These are phyloP conservation scores for Candida fluviatilis DNA, from an alignment of 805 yeast species.

Conservation along the genomic window DNA sequence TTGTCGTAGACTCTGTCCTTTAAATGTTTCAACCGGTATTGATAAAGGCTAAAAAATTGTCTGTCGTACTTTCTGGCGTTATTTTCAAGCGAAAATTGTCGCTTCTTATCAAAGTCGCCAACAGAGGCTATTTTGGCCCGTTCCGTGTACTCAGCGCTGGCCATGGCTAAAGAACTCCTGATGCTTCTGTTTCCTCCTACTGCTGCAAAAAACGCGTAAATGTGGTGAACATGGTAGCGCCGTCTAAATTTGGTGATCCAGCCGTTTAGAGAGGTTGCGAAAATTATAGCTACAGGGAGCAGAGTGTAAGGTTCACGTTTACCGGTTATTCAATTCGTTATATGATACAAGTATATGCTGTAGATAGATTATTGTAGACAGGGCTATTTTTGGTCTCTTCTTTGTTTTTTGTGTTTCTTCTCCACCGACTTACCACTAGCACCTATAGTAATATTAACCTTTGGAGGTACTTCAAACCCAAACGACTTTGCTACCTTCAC, in stretches of 20 bases:
- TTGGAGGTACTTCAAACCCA: constrained; percentile 94
- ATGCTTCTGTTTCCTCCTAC: too few relatives aligned
- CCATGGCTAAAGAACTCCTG: too few relatives aligned
- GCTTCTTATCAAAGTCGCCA: constrained; percentile 10
- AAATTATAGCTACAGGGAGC: too few relatives aligned
- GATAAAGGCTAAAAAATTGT: constrained; percentile 43
- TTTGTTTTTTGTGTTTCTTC: constrained; percentile 45
- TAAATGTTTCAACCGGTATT: constrained; percentile 30
- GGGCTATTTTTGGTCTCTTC: constrained; percentile 18
- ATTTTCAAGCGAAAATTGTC: constrained; percentile 17
- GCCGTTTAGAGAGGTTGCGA: too few relatives aligned
- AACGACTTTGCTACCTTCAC: constrained; percentile 93
- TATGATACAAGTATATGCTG: not conserved
- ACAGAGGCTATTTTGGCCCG: not conserved
- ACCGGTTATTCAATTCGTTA: not conserved
- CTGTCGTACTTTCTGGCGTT: constrained; percentile 28
- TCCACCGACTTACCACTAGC: constrained; percentile 73
- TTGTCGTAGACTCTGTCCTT: constrained; percentile 28
- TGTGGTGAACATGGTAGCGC: not conserved
- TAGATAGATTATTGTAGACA: not conserved
- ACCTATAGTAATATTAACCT: constrained; percentile 93
- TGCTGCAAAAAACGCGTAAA: not conserved
- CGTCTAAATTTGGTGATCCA: not conserved
- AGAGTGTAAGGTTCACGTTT: too few relatives aligned
- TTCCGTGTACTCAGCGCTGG: too few relatives aligned